These are phyloP conservation scores for Tulasnella sp. DNA, from an alignment of 768 basidiomycete species.

Conservation along the genomic window DNA sequence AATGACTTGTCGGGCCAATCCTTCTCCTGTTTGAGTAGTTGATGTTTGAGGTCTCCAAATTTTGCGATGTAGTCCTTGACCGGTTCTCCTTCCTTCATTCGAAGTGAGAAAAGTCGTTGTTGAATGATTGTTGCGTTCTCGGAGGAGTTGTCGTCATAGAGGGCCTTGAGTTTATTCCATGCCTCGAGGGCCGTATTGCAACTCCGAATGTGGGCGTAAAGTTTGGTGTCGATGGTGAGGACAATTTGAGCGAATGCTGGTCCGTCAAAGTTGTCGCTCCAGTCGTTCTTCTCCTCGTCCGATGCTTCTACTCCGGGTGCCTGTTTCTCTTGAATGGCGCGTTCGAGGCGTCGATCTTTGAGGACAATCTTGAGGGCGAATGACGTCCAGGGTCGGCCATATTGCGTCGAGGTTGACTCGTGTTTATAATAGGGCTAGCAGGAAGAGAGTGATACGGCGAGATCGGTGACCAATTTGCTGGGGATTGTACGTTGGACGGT, in stretches of 20 bases:
- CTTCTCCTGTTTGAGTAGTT: background rate
- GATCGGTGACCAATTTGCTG: too few species aligned
- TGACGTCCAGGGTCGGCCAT: background rate
- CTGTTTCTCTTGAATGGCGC: background rate
- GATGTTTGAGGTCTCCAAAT: background rate
- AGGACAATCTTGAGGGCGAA: background rate
- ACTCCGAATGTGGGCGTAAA: background rate
- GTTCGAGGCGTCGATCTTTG: background rate
- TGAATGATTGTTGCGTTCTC: background rate
- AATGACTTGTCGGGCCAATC: background rate
- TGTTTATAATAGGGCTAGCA: background rate
- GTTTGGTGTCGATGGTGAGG: background rate
- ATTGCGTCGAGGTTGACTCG: background rate
- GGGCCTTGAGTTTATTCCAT: background rate
- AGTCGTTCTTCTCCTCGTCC: background rate
- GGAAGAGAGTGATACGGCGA: too few species aligned
- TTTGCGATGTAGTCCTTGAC: background rate
- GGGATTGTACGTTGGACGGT: too few species aligned
- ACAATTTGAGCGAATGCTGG: background rate
- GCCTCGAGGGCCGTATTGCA: background rate
- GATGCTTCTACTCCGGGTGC: background rate
- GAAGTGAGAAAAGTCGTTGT: background rate
- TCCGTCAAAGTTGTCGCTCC: background rate
- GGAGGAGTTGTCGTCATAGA: background rate
- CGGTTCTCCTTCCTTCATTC: background rate